These are phyloP conservation scores for Plantago lanceolata DNA, from an alignment of 305 asterid species.

Conservation along the genomic window DNA sequence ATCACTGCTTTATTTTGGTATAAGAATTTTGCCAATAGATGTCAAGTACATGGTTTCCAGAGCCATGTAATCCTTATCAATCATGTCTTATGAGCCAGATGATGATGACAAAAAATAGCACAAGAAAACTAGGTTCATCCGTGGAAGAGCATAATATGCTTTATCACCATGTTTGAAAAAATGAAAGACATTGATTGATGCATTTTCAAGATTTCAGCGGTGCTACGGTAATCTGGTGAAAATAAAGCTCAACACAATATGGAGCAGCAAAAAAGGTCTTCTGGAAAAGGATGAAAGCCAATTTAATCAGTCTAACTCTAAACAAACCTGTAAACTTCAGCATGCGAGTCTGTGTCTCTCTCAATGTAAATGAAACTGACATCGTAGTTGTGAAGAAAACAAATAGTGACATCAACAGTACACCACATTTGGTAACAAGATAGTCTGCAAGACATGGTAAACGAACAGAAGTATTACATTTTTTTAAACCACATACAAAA, in stretches of 20 bases:
- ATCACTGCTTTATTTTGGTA: no score
- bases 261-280: background rate
- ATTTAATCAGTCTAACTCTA: slow-evolving; percentile 11
- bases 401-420: slow-evolving; percentile 95
- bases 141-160: background rate
- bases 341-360: slow-evolving; percentile 99
- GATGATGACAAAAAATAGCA: no score
- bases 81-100: no score
- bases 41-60: no score
- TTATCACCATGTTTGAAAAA: background rate
- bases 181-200: background rate
- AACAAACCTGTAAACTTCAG: slow-evolving; percentile 89
- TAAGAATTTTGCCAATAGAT: no score
- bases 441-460: slow-evolving; percentile 63
- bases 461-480: background rate
- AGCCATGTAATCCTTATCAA: no score
- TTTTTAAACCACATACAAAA: background rate
- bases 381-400: slow-evolving; percentile 99
- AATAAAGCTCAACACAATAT: background rate
- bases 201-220: no score
- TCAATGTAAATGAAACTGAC: slow-evolving; percentile 96
- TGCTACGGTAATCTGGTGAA: no score
- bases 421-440: slow-evolving; percentile 95
- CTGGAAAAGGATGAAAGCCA: background rate
- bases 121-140: background rate